These are phyloP conservation scores for Colletotrichum navitas DNA, from an alignment of 2,329 filamentous ascomycete genomes.

Conservation along the genomic window DNA sequence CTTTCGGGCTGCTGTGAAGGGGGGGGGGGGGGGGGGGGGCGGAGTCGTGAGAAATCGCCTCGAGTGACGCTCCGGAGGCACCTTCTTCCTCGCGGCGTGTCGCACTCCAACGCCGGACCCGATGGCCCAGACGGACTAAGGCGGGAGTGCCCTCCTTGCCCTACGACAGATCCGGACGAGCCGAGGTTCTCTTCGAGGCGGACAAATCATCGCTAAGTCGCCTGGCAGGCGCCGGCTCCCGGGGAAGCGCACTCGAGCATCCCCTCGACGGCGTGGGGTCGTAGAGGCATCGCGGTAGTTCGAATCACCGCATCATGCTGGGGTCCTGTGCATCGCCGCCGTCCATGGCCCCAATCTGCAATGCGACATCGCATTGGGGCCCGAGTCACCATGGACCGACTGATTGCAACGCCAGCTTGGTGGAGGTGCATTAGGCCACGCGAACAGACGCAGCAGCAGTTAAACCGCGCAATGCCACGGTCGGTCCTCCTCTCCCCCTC, in stretches of 20 bases:
- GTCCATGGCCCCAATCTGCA: constrained; percentile 4
- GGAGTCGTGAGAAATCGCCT: not conserved
- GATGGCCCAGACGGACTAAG: constrained; percentile 11
- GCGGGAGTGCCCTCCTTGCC: not conserved
- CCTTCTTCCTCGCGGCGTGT: not conserved
- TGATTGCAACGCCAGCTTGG: constrained; percentile 9
- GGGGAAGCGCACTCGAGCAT: constrained; percentile 27
- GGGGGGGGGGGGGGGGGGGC: not conserved
- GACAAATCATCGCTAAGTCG: not conserved
- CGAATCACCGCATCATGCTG: not conserved
- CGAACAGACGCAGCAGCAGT: constrained; percentile 30
- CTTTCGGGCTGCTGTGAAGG: not conserved
- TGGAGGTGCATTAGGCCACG: constrained; percentile 6
- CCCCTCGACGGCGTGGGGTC: constrained; percentile 5
- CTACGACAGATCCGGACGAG: constrained; percentile 7
- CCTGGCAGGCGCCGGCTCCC: constrained; percentile 10
- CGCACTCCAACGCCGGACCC: constrained; percentile 8
- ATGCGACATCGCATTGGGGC: constrained; percentile 4
- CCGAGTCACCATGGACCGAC: constrained; percentile 10
- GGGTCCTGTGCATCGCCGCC: not conserved
- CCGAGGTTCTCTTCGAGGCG: not conserved
- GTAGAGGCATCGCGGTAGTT: not conserved
- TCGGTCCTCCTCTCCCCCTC: not conserved
- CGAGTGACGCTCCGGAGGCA: not conserved
- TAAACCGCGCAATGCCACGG: constrained; percentile 12